Conservation (phyloP, 1,284 basidiomycete species). For the Gymnopus androsaceus region DNA sequence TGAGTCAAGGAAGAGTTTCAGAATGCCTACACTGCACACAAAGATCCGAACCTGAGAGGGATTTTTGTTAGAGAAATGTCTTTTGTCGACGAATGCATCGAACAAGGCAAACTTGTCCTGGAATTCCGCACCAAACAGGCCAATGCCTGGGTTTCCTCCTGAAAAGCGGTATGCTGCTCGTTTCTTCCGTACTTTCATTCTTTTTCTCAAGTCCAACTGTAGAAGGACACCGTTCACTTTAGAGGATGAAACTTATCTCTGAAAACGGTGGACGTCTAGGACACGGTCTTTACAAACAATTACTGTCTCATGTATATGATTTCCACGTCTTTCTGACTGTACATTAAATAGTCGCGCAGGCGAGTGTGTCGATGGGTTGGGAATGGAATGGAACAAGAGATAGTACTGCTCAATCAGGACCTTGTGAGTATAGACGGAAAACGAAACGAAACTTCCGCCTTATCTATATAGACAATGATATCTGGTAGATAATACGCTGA, state of each 20-base stretch:
- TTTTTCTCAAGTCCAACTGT: not conserved
- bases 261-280: conserved; percentile 10
- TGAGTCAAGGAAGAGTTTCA: not conserved
- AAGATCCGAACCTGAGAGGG: conserved; percentile 6
- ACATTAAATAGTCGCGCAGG: not conserved
- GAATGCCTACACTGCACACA: conserved; percentile 7
- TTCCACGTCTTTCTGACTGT: not conserved
- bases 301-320: not conserved
- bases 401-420: conserved; percentile 72
- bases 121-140: not conserved
- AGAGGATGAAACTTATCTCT: conserved; percentile 12
- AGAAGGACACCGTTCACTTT: conserved; percentile 12
- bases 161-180: conserved; percentile 8
- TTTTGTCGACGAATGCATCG: conserved; percentile 11
- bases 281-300: not conserved
- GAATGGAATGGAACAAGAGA: conserved; percentile 57
- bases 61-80: conserved; percentile 11
- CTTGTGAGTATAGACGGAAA: too few species aligned
- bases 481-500: too few species aligned
- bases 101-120: not conserved
- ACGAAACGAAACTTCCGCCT: too few species aligned
- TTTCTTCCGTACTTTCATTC: not conserved
- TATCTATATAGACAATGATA: too few species aligned
- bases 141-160: conserved; percentile 14
- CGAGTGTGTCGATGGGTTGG: not conserved